Percentiles rank a stretch among this genome's conserved stretches.
These are phyloP conservation scores for Candida nemodendra DNA, from an alignment of 805 yeast genomes.

Conservation along the genomic window DNA sequence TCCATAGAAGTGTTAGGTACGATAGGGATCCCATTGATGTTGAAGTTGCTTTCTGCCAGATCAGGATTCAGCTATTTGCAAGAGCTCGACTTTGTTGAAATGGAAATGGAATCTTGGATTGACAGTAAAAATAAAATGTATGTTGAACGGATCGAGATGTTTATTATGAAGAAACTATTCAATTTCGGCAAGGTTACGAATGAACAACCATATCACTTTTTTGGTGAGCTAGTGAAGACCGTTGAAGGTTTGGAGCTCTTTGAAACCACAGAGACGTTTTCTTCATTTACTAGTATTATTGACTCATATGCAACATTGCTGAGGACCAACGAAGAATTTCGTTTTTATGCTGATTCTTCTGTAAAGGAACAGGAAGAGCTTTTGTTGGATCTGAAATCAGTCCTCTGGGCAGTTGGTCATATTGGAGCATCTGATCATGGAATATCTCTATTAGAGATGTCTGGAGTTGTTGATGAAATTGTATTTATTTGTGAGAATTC, in stretches of 20 bases:
- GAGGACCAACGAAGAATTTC: constrained; percentile 17
- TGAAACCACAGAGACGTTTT: constrained; percentile 30
- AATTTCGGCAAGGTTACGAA: constrained; percentile 12
- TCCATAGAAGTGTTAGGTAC: constrained; percentile 39
- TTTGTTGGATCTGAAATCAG: constrained; percentile 57
- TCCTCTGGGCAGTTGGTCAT: constrained; percentile 85
- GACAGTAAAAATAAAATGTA: constrained; percentile 44
- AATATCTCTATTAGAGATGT: constrained; percentile 49
- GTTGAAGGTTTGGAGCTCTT: constrained; percentile 73
- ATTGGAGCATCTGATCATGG: constrained; percentile 76
- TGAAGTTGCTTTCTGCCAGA: constrained; percentile 62
- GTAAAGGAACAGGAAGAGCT: constrained; percentile 34
- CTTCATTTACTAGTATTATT: constrained; percentile 23
- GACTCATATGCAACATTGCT: constrained; percentile 18
- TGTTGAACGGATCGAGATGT: constrained; percentile 46
- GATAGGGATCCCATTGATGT: constrained; percentile 46
- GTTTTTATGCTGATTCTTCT: constrained; percentile 18
- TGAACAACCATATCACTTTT: constrained; percentile 62
- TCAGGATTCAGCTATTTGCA: constrained; percentile 68
- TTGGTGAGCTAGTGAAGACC: constrained; percentile 76
- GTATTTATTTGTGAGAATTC: constrained; percentile 48
- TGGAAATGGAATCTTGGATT: constrained; percentile 70
- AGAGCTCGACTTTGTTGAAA: constrained; percentile 57
- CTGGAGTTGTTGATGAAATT: constrained; percentile 51
- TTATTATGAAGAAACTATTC: constrained; percentile 27